Base-by-base conservation (phyloP, 164 flowering plant species). In the Stephania yunnanensis region DNA sequence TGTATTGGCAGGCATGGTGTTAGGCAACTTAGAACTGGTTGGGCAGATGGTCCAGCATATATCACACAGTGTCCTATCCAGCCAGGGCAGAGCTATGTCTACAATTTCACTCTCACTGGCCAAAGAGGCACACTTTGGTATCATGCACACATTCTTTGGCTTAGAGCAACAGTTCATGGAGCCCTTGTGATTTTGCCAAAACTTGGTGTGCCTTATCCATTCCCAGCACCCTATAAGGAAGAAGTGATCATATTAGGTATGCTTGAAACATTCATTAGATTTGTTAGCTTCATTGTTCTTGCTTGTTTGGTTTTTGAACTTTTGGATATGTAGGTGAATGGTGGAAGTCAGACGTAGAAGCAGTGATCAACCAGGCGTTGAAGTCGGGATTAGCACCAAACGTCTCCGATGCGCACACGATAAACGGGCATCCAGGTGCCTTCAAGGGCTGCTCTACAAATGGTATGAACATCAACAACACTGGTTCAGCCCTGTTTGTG, bases 331-430 rank as follows among this genome's bases (percentile, higher is more conserved):
- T 48, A 85, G 84, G 80, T 36, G 88, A 86, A 76, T 84, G 86
- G 88, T 86, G 86, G 86, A 86, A 86, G 66, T 77, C 85, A 46
- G 86, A 84, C 67, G 80, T 78, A 11, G 86, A 86, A 78, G 80
- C 79, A 13, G 84, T 84, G 71, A 65, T 84, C 50, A 81, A 80
- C 48, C 79, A 82, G 65, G 76, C 84, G 3, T 74, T 63, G 46
- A 77, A 84, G 74, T 61, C 81, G 5, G 89, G 89, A 30, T 19
- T 78, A 67, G 81, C 89, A 4, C 88, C 88, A 68, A 87, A 87
- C 75, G 67, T 84, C 20, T 87, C 89, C 4, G 89, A 87, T 75
- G 83, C 89, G 0, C 89, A 87, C 69, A 85, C 87, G 45, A 83
- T 87, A 10, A 87, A 87, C 76, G 89, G 89, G 64, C 74, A 73